These are phyloP conservation scores for Huntiella bhutanensis DNA, from an alignment of 2,329 filamentous ascomycete species.

Conservation along the genomic window DNA sequence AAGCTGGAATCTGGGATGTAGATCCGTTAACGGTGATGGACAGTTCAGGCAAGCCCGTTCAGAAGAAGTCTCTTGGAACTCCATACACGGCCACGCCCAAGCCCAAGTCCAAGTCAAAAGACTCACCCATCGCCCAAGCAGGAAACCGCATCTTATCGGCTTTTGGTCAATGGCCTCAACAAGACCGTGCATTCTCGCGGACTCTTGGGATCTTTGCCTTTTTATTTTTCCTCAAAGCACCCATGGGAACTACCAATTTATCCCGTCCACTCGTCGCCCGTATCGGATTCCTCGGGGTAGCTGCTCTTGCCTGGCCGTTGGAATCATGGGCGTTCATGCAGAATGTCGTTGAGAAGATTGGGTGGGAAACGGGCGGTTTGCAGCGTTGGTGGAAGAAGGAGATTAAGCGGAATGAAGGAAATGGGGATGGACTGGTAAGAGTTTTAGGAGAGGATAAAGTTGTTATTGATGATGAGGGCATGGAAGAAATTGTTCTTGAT, in stretches of 20 bases:
- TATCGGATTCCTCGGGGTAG: constrained; percentile 3
- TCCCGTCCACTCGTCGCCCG: constrained; percentile 5
- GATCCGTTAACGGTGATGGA: constrained; percentile 7
- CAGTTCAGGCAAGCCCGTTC: neutral
- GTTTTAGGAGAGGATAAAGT: constrained; percentile 1
- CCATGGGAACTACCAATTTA: neutral
- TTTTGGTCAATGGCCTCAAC: constrained; percentile 6
- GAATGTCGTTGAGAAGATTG: constrained; percentile 8
- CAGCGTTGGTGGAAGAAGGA: constrained; percentile 8
- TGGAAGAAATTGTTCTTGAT: constrained; percentile 9
- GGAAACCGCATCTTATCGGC: neutral
- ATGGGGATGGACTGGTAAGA: constrained; percentile 2
- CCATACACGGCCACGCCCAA: neutral
- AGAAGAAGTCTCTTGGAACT: neutral
- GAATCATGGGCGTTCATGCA: constrained; percentile 5
- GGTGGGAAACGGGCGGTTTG: constrained; percentile 7
- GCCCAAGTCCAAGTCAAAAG: neutral
- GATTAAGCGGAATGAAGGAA: constrained; percentile 3
- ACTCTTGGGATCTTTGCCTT: constrained; percentile 9
- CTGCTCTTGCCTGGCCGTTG: constrained; percentile 9
- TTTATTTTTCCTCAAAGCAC: constrained; percentile 6
- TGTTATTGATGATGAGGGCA: constrained; percentile 6
- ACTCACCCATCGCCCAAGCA: neutral
- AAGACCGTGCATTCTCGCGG: constrained; percentile 8
- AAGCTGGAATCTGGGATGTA: constrained; percentile 10